Base-by-base conservation (phyloP, 2,329 filamentous ascomycete species). In the Lachnellula arida region DNA sequence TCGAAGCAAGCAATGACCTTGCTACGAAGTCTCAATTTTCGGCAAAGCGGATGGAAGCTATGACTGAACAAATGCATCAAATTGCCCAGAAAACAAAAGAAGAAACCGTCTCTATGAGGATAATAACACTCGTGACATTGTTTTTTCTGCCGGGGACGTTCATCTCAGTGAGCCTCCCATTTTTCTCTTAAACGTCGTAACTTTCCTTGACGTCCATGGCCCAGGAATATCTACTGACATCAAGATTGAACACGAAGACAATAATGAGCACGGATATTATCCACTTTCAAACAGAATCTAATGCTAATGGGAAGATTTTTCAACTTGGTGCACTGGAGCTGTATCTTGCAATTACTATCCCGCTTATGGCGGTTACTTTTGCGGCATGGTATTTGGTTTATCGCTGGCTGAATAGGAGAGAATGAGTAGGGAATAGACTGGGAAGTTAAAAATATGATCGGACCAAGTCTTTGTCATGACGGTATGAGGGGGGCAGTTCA, bases 91-190 rank as follows among this genome's bases (percentile, higher is more conserved):
- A 72, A 55, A 68, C 73, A 0, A 68, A 71, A 49, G 60, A 69
- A 49, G 73, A 75, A 60, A 74, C 74, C 0, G 68, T 74, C 0
- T 72, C 72, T 0, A 76, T 75, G 74, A 63, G 69, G 17, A 69
- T 74, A 14, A 75, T 75, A 49, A 75, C 74, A 0, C 60, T 72
- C 0, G 73, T 76, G 1, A 75, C 73, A 0, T 54, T 75, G 0
- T 73, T 76, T 53, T 76, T 74, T 53, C 62, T 76, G 0, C 74
- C 74, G 2, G 73, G 69, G 2, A 75, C 73, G 0, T 76, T 75
- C 56, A 71, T 75, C 7, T 72, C 72, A 8, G 73, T 75, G 67
- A 62, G 71, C 53, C 28, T 32, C 35, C 35, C 4, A 17, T 17
- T 42, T 42, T 2, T 47, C 34, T 53, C 35, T 23, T 28, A 35